Conservation (phyloP, 2,329 filamentous ascomycete genomes). For the Botrytis paeoniae region DNA sequence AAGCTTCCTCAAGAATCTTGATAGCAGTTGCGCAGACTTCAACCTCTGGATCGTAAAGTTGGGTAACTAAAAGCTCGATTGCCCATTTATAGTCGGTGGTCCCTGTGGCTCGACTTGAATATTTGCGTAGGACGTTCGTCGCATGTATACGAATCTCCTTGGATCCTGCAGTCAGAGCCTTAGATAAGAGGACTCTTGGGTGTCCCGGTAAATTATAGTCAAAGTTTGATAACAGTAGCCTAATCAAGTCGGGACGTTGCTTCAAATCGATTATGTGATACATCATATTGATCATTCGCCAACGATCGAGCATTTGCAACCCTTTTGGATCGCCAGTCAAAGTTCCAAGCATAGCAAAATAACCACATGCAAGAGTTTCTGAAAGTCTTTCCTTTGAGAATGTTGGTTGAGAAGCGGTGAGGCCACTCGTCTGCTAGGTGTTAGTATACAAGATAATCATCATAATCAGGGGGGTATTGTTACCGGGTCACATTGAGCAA, state of each 20-base stretch:
- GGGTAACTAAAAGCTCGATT: constrained; percentile 93
- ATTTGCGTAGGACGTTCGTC: constrained; percentile 82
- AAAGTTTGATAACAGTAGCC: constrained; percentile 82
- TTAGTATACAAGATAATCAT: constrained; percentile 24
- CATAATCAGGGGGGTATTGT: constrained; percentile 29
- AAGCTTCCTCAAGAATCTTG: constrained; percentile 95
- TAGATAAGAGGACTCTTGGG: constrained; percentile 86
- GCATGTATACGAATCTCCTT: constrained; percentile 90
- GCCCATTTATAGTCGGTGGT: constrained; percentile 85
- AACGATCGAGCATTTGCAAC: constrained; percentile 85
- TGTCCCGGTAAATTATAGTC: constrained; percentile 89
- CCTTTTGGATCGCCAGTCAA: constrained; percentile 80
- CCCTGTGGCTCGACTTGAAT: constrained; percentile 60
- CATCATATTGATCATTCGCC: constrained; percentile 99
- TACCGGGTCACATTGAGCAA: constrained; percentile 91
- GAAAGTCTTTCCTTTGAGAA: constrained; percentile 82
- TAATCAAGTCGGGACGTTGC: constrained; percentile 87
- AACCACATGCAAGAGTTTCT: constrained; percentile 86
- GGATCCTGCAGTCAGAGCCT: constrained; percentile 85
- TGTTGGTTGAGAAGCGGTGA: constrained; percentile 80
- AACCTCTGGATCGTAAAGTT: constrained; percentile 94
- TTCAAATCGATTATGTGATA: constrained; percentile 95
- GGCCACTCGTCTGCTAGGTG: constrained; percentile 56
- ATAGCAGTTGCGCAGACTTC: constrained; percentile 95
- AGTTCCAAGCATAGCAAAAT: constrained; percentile 88